Evolutionary conservation across 305 asterid genomes (phyloP), one percentile per base, ranked within the genome.

Genomic region (Rubia balearica): DNA sequence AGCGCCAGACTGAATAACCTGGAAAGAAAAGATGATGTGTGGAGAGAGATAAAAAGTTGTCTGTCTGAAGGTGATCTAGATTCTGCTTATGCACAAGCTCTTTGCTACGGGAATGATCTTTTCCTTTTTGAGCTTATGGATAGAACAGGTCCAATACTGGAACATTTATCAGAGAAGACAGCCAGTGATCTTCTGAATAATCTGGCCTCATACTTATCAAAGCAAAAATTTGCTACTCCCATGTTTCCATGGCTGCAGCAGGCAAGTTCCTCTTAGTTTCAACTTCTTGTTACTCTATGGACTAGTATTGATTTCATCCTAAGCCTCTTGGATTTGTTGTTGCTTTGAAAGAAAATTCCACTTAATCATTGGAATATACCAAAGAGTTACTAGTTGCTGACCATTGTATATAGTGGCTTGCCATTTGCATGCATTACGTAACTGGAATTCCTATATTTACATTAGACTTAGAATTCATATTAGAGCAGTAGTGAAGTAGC

Each of bases 211-310:
- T 86, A 81, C 81, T 80, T 91, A 69, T 76, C 79, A 76, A 96
- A 88, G 71, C 95, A 89, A 83, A 85, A 90, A 79, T 93, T 84
- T 74, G 79, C 83, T 81, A 87, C 78, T 77, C 84, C 86, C 42
- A 86, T 91, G 40, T 81, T 91, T 71, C 98, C 98, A 72, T 93
- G 98, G 98, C 74, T 93, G 80, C 94, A 89, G 78, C 97, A 93
- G 98, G 98, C 77, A 87, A 83, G 90, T 85, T 68, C 41, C 66
- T 71, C 71, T 40, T 74, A 27, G 46, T 33, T 73, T 19, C 68
- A n/a, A 2, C 41, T 49, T 24, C 7, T 61, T 48, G 2, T 38
- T 51, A 8, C 24, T 45, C 60, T 67, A 5, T 7, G 51, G 10
- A 43, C 60, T 67, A 12, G 53, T n/a, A 55, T 21, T 55, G 8